These are phyloP conservation scores for Elymus sibiricus DNA, from an alignment of 176 grass and related monocot genomes.

Conservation along the genomic window DNA sequence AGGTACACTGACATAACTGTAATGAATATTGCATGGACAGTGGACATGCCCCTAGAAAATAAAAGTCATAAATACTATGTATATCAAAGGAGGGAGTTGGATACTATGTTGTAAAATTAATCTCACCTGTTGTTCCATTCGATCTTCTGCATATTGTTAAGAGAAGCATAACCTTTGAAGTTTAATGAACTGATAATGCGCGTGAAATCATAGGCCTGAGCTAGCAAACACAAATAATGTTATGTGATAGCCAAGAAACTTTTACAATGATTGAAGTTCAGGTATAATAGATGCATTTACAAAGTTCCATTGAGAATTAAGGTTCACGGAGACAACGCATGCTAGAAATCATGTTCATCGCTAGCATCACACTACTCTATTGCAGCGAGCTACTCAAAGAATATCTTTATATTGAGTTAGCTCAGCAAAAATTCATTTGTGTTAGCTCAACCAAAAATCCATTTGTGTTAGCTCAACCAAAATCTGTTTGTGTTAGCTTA, in stretches of 20 bases:
- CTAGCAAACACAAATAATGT: conserved; percentile 16
- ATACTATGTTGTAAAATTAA: conserved; percentile 7
- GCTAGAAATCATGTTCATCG: not conserved
- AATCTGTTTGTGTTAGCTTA: not conserved
- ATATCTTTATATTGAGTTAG: not conserved
- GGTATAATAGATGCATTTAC: not conserved
- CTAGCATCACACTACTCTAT: not conserved
- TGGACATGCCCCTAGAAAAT: conserved; percentile 89
- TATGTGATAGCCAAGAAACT: conserved; percentile 7
- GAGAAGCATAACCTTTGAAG: conserved; percentile 81
- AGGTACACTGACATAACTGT: conserved; percentile 77
- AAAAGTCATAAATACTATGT: conserved; percentile 7
- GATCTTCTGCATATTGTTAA: conserved; percentile 77
- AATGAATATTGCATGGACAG: conserved; percentile 85
- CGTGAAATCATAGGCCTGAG: conserved; percentile 72
- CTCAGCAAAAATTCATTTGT: not conserved
- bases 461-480: too few species aligned
- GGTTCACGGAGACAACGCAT: not conserved
- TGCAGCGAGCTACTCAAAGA: not conserved
- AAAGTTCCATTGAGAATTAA: not conserved
- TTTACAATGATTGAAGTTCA: not conserved
- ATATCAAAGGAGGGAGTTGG: not conserved
- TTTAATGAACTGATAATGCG: conserved; percentile 68
- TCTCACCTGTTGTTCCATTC: conserved; percentile 96
- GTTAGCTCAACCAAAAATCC: not conserved